phyloP scores from a whole-genome alignment of 2,329 filamentous ascomycete genomes.

The Sporothrix luriei region DNA sequence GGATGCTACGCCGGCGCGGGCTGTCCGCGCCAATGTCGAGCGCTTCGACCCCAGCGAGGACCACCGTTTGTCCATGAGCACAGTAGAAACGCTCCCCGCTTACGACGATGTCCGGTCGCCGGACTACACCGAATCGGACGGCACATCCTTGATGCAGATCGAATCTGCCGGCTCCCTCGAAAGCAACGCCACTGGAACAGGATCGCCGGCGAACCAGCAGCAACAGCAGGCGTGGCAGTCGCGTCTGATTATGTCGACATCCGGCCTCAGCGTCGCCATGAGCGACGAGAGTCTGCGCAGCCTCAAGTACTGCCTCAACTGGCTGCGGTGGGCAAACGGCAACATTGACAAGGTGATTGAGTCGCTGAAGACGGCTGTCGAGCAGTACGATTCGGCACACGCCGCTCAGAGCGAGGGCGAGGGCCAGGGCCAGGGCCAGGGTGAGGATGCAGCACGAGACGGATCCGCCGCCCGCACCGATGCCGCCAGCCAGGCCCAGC shows the following conservation, averaged over 20 bases:
- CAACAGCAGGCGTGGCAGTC: slow-evolving; percentile 65
- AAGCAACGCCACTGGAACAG: neutral
- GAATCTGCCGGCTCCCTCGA: slow-evolving; percentile 25
- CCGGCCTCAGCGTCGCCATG: slow-evolving; percentile 87
- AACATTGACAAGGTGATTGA: slow-evolving; percentile 76
- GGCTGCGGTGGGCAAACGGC: slow-evolving; percentile 79
- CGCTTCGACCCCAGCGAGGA: slow-evolving; percentile 41
- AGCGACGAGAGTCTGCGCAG: slow-evolving; percentile 83
- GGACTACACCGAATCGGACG: slow-evolving; percentile 65
- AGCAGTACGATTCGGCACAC: slow-evolving; percentile 71
- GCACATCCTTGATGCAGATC: slow-evolving; percentile 39
- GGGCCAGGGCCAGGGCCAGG: neutral
- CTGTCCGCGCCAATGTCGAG: slow-evolving; percentile 28
- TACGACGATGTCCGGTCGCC: slow-evolving; percentile 80
- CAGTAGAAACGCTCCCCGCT: slow-evolving; percentile 74
- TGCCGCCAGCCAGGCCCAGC: slow-evolving; percentile 41
- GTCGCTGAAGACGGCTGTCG: slow-evolving; percentile 72
- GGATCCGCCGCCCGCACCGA: slow-evolving; percentile 27
- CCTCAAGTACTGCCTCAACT: slow-evolving; percentile 79
- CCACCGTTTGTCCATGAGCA: slow-evolving; percentile 66
- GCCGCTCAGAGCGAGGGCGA: neutral
- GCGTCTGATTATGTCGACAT: slow-evolving; percentile 84
- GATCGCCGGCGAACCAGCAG: slow-evolving; percentile 28
- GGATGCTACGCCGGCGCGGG: neutral
- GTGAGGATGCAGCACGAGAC: neutral